Evolutionary conservation across 768 basidiomycete genomes (phyloP).

Genomic region (Saitozyma podzolica): DNA sequence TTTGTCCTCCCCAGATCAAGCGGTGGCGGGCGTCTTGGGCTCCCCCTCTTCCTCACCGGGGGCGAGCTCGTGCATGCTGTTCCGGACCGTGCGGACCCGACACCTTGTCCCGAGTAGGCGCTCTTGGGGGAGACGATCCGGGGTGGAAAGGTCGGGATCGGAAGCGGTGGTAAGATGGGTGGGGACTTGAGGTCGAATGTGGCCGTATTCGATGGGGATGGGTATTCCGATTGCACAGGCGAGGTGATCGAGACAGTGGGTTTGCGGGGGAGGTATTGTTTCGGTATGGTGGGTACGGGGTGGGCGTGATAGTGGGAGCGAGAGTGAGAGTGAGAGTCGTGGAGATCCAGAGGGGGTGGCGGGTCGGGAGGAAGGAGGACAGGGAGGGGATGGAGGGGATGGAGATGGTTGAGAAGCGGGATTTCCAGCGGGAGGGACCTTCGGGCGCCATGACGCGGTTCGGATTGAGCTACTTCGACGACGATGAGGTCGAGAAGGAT

Average conservation of each 20-base stretch:
- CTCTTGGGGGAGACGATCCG: neutral
- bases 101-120: neutral
- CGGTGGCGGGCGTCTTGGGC: constrained; percentile 16
- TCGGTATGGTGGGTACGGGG: constrained; percentile 5
- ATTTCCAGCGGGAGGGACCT: constrained; percentile 27
- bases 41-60: neutral
- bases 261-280: constrained; percentile 8
- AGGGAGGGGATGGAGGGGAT: constrained; percentile 17
- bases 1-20: constrained; percentile 14
- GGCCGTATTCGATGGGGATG: no score
- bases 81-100: neutral
- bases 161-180: neutral
- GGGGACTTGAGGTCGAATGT: constrained; percentile 2
- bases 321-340: constrained; percentile 22
- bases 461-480: no score
- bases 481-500: no score
- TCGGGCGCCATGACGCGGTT: no score
- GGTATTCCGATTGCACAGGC: constrained; percentile 29
- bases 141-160: neutral
- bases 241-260: constrained; percentile 1
- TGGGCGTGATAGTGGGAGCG: constrained; percentile 7
- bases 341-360: constrained; percentile 41
- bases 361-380: constrained; percentile 39
- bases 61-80: neutral
- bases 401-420: constrained; percentile 27